Conservation (phyloP, 2,329 filamentous ascomycete genomes). For the Elsinoe arachidis region DNA sequence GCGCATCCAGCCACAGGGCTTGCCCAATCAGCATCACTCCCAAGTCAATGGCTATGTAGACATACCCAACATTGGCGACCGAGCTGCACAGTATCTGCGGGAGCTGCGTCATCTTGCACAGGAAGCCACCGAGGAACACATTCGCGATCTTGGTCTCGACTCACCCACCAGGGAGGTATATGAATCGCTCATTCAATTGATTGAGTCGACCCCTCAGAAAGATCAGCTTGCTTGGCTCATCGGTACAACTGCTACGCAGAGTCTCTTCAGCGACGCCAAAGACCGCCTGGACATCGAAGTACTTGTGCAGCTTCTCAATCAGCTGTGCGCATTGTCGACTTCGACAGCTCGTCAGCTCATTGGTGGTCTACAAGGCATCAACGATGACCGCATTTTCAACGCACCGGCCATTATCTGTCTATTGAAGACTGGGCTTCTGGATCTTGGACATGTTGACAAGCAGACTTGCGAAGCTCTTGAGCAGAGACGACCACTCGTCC, state of each 20-base stretch:
- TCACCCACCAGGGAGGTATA: slow-evolving; percentile 50
- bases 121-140: slow-evolving; percentile 48
- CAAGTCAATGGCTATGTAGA: slow-evolving; percentile 56
- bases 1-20: slow-evolving; percentile 27
- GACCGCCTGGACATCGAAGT: slow-evolving; percentile 54
- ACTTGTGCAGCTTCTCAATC: slow-evolving; percentile 51
- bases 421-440: slow-evolving; percentile 51
- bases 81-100: slow-evolving; percentile 45
- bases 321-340: slow-evolving; percentile 54
- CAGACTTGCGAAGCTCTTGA: slow-evolving; percentile 65
- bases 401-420: slow-evolving; percentile 52
- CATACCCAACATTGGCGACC: slow-evolving; percentile 43
- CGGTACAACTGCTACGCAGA: slow-evolving; percentile 37
- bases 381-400: slow-evolving; percentile 54
- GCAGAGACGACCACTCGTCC: slow-evolving; percentile 59
- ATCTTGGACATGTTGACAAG: slow-evolving; percentile 49
- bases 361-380: slow-evolving; percentile 39
- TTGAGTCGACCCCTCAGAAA: slow-evolving; percentile 47
- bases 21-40: slow-evolving; percentile 28
- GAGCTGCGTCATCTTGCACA: slow-evolving; percentile 50
- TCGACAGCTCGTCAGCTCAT: slow-evolving; percentile 47
- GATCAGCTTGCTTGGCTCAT: slow-evolving; percentile 48
- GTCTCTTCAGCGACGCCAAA: slow-evolving; percentile 48
- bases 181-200: slow-evolving; percentile 46
- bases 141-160: slow-evolving; percentile 48